These are phyloP conservation scores for Backusella tarrabulga DNA, from an alignment of 192 early-diverging fungal genomes.

Conservation along the genomic window DNA sequence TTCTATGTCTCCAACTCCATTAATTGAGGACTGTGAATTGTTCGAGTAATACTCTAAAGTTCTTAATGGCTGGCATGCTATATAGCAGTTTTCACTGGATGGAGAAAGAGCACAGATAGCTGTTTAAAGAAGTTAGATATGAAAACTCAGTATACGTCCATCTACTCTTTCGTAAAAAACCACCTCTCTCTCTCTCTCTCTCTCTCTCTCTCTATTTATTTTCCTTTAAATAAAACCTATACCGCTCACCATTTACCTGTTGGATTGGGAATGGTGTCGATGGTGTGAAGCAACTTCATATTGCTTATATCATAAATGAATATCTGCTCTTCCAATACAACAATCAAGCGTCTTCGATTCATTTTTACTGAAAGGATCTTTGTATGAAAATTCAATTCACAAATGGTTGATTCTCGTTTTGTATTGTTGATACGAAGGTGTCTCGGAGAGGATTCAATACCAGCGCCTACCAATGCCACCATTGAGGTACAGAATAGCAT, in stretches of 20 bases:
- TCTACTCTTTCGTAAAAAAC: neutral
- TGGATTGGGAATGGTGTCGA: slow-evolving; percentile 92
- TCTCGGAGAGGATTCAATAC: slow-evolving; percentile 86
- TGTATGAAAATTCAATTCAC: slow-evolving; percentile 91
- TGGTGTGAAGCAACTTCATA: slow-evolving; percentile 94
- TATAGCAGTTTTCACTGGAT: slow-evolving; percentile 89
- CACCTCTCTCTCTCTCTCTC: neutral
- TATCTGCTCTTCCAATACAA: slow-evolving; percentile 92
- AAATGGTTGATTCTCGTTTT: slow-evolving; percentile 95
- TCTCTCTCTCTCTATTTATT: neutral
- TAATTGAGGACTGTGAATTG: slow-evolving; percentile 38
- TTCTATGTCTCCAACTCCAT: slow-evolving; percentile 74
- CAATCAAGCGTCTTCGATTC: slow-evolving; percentile 89
- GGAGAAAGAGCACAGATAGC: slow-evolving; percentile 91
- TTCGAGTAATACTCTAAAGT: slow-evolving; percentile 50
- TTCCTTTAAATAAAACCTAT: neutral
- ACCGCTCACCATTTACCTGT: slow-evolving; percentile 49
- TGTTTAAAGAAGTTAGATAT: slow-evolving; percentile 1
- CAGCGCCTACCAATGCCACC: slow-evolving; percentile 92
- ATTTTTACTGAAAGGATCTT: slow-evolving; percentile 93
- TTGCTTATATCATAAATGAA: slow-evolving; percentile 98
- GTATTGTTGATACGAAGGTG: slow-evolving; percentile 94
- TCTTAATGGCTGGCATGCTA: slow-evolving; percentile 86
- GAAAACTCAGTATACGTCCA: too few species aligned
- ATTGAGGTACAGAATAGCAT: slow-evolving; percentile 96